phyloP scores from a whole-genome alignment of 345 rosid species.

The Turnera subulata region DNA sequence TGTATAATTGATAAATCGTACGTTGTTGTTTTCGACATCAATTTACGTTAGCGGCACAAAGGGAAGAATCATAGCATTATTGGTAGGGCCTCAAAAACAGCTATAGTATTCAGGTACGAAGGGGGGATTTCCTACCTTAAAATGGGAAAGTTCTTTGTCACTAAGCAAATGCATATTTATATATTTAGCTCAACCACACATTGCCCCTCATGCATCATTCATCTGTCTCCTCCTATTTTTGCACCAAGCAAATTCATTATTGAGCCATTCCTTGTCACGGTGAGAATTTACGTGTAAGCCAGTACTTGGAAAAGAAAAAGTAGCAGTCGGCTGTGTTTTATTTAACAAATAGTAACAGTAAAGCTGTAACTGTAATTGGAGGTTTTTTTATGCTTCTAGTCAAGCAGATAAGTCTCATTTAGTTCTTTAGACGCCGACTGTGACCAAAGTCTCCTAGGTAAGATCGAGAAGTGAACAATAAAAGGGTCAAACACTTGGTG shows the following conservation, averaged over 20 bases:
- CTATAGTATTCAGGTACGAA: slow-evolving; percentile 24
- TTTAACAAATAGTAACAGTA: not conserved
- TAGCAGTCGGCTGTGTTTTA: not conserved
- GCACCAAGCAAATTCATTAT: slow-evolving; percentile 6
- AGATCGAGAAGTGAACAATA: not conserved
- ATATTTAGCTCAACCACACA: not conserved
- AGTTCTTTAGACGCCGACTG: not conserved
- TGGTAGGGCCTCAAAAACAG: slow-evolving; percentile 37
- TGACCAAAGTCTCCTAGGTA: slow-evolving; percentile 3
- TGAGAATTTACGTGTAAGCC: not conserved
- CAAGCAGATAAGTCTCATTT: not conserved
- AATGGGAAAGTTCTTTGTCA: slow-evolving; percentile 27
- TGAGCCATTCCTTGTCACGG: not conserved
- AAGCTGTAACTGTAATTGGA: too few relatives aligned
- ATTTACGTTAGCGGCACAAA: not conserved
- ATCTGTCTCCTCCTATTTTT: slow-evolving; percentile 5
- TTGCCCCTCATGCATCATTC: not conserved
- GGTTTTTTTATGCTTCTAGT: not conserved
- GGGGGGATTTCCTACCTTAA: slow-evolving; percentile 29
- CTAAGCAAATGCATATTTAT: not conserved
- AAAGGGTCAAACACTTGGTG: not conserved
- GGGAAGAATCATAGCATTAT: slow-evolving; percentile 18
- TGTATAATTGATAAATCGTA: not conserved
- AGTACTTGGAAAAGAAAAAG: not conserved
- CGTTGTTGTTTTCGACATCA: not conserved